These are phyloP conservation scores for Xylaria sp. DNA, from an alignment of 2,329 filamentous ascomycete species.

Conservation along the genomic window DNA sequence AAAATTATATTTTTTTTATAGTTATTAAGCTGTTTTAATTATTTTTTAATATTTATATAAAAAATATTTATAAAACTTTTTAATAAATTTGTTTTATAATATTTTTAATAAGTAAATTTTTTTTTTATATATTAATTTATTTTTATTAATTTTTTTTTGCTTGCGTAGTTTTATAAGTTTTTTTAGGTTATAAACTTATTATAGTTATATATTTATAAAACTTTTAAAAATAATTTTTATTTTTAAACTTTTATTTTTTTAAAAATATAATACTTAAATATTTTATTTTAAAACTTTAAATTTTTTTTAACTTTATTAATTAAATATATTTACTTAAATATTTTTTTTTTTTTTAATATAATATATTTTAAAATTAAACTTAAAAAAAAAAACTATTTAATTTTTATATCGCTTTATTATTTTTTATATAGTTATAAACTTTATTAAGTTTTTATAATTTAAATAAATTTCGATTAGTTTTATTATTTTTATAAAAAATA, in stretches of 20 bases:
- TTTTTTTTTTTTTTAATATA: too few relatives aligned
- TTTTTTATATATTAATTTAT: not conserved
- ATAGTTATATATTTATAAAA: too few relatives aligned
- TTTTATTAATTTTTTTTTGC: not conserved
- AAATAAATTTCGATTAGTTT: too few relatives aligned
- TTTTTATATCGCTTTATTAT: too few relatives aligned
- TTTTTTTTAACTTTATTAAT: too few relatives aligned
- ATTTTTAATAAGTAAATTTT: not conserved
- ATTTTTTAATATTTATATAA: not conserved
- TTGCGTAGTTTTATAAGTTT: not conserved
- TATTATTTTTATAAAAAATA: too few relatives aligned
- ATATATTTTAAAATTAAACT: too few relatives aligned
- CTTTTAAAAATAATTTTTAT: not conserved
- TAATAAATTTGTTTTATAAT: constrained; percentile 4
- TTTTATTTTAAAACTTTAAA: constrained; percentile 12
- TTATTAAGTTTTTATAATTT: too few relatives aligned
- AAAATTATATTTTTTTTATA: constrained; percentile 14
- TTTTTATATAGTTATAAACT: too few relatives aligned
- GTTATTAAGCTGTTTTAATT: not conserved
- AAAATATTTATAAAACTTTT: not conserved
- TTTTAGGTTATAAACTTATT: too few relatives aligned
- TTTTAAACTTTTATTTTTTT: constrained; percentile 10
- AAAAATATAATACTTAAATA: constrained; percentile 12
- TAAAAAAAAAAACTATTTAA: too few relatives aligned
- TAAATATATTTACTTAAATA: too few relatives aligned